These are phyloP conservation scores for Citrus sinensis DNA, from an alignment of 345 rosid genomes.

Conservation along the genomic window DVS_A1.0 CM039165.1:38722501-38723000, in stretches of 20 bases:
- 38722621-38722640: background rate
- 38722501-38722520: too few species aligned
- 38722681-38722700: conserved; percentile 1
- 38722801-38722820: conserved; percentile 54
- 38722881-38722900: background rate
- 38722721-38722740: conserved; percentile 60
- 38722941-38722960: background rate
- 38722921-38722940: background rate
- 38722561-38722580: background rate
- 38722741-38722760: conserved; percentile 75
- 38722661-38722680: conserved; percentile 10
- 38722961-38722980: background rate
- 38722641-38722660: conserved; percentile 16
- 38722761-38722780: conserved; percentile 63
- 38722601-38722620: conserved; percentile 1
- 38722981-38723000: background rate
- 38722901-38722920: background rate
- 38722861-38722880: background rate
- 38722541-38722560: too few species aligned
- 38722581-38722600: background rate
- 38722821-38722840: background rate
- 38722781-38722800: conserved; percentile 82
- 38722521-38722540: too few species aligned
- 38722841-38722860: background rate
- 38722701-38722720: conserved; percentile 28